phyloP scores from a whole-genome alignment of 192 early-diverging fungal genomes.

The Coemansia interrupta region DNA sequence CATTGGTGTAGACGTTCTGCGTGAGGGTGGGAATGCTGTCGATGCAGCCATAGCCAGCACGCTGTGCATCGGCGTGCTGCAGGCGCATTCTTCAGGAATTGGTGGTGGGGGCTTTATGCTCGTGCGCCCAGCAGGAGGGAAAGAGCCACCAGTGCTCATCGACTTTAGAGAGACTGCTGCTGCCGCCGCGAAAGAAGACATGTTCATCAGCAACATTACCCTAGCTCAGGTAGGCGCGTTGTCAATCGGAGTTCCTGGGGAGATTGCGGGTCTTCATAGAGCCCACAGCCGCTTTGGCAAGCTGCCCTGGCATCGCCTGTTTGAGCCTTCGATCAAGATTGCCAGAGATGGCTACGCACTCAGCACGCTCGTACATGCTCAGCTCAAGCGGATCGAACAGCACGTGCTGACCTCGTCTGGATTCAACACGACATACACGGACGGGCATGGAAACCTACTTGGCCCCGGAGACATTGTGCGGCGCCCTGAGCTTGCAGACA shows the following conservation, averaged over 20 bases:
- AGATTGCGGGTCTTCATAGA: conserved; percentile 78
- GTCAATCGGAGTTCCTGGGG: conserved; percentile 79
- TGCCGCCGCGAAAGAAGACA: conserved; percentile 63
- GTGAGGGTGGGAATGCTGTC: conserved; percentile 82
- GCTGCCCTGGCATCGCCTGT: conserved; percentile 76
- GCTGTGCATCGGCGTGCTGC: conserved; percentile 84
- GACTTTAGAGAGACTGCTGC: conserved; percentile 91
- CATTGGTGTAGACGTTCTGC: conserved; percentile 68
- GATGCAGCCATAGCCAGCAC: conserved; percentile 85
- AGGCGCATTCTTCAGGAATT: conserved; percentile 85
- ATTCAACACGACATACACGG: conserved; percentile 56
- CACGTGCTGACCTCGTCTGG: conserved; percentile 34
- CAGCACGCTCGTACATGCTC: conserved; percentile 44
- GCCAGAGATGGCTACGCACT: conserved; percentile 71
- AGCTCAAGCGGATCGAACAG: conserved; percentile 31
- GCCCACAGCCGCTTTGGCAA: conserved; percentile 80
- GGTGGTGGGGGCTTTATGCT: conserved; percentile 96
- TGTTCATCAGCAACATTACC: conserved; percentile 74
- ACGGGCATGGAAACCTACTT: conserved; percentile 67
- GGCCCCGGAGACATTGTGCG: conserved; percentile 64
- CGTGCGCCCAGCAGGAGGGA: conserved; percentile 60
- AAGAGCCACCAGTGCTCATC: conserved; percentile 58
- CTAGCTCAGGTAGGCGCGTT: conserved; percentile 70
- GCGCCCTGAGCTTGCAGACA: conserved; percentile 59
- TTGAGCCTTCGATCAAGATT: conserved; percentile 72